Conservation (phyloP, 441 rosid species). For the Erysimum cheiri region DNA sequence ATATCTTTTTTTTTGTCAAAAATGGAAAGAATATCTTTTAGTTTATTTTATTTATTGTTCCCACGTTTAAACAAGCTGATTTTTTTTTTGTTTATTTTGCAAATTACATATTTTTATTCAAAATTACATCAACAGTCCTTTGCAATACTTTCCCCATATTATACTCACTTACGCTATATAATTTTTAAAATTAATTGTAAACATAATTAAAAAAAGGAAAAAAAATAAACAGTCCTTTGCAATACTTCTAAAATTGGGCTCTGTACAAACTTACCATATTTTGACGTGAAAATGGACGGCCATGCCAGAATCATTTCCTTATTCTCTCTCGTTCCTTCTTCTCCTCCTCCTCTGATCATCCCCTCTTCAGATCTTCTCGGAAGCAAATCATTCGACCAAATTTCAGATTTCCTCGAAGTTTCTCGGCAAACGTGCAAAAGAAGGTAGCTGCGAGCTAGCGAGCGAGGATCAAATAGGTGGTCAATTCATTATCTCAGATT, state of each 20-base stretch:
- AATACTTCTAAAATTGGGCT: slow-evolving; percentile 27
- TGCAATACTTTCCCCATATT: no score
- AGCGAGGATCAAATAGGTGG: slow-evolving; percentile 2
- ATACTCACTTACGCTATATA: no score
- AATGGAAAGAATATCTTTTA: no score
- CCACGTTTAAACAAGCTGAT: no score
- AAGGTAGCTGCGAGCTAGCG: slow-evolving; percentile 9
- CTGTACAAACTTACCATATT: slow-evolving; percentile 13
- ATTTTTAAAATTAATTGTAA: no score
- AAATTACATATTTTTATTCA: no score
- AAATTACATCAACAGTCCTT: no score
- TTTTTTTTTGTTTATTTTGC: no score
- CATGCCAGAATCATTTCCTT: slow-evolving; percentile 22
- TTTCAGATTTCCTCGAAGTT: not conserved
- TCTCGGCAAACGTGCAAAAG: not conserved
- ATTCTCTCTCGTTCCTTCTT: slow-evolving; percentile 20
- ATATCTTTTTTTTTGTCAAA: no score
- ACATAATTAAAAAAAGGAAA: no score
- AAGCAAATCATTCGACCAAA: slow-evolving; percentile 13
- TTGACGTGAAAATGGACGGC: slow-evolving; percentile 36
- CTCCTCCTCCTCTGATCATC: slow-evolving; percentile 36
- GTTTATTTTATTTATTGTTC: no score
- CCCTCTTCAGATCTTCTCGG: slow-evolving; percentile 36
- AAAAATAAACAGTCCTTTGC: not conserved
- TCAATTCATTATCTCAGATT: slow-evolving; percentile 14